Percentiles rank a stretch among this genome's conserved stretches.
Evolutionary conservation across 331 rosid genomes (phyloP).

Genomic region (Malus hybrid): DNA sequence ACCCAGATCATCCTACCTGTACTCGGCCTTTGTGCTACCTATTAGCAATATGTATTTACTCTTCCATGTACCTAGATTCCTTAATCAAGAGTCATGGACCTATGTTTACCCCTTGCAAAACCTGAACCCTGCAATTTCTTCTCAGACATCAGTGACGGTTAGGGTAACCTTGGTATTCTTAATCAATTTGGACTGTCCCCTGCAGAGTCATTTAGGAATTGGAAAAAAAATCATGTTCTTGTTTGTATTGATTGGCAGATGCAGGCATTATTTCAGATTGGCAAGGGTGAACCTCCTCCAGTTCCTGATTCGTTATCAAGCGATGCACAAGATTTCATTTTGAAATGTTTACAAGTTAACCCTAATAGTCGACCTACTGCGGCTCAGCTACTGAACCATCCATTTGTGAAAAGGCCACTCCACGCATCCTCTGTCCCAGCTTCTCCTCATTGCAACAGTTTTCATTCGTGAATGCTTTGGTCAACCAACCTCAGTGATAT

Average conservation of each 20-base stretch:
- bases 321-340: slow-evolving; percentile 66
- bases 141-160: background rate
- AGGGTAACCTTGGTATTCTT: background rate
- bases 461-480: background rate
- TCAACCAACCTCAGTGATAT: background rate
- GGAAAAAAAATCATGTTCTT: background rate
- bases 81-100: background rate
- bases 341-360: slow-evolving; percentile 60
- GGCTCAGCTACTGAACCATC: slow-evolving; percentile 53
- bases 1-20: background rate
- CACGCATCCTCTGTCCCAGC: slow-evolving; percentile 52
- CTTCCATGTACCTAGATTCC: background rate
- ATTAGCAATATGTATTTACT: background rate
- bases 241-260: slow-evolving; percentile 31
- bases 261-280: slow-evolving; percentile 73
- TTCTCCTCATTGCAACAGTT: slow-evolving; percentile 32
- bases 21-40: background rate
- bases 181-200: background rate
- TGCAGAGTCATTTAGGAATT: background rate
- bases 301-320: slow-evolving; percentile 62
- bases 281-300: slow-evolving; percentile 62
- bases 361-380: slow-evolving; percentile 65
- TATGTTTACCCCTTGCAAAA: background rate
- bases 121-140: background rate
- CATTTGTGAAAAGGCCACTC: slow-evolving; percentile 55